phyloP scores from a whole-genome alignment of 148 eudicot genomes.

The Salicornia ramosissima region DNA sequence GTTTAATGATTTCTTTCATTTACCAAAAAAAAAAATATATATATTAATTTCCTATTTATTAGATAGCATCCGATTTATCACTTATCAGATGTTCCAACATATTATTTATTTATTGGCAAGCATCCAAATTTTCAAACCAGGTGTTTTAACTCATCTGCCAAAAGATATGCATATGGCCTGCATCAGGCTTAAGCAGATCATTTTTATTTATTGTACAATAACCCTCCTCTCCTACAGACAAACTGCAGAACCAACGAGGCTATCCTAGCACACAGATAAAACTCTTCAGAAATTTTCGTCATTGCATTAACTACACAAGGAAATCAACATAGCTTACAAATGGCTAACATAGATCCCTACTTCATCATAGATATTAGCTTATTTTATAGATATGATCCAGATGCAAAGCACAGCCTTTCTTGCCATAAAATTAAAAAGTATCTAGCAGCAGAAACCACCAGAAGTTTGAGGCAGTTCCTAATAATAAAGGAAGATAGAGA shows the following conservation, averaged over 20 bases:
- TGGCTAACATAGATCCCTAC: neutral
- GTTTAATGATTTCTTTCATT: too few species aligned
- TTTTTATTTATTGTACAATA: neutral
- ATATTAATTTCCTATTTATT: too few species aligned
- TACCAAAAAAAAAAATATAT: too few species aligned
- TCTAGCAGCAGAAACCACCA: neutral
- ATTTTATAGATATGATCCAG: neutral
- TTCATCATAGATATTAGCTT: neutral
- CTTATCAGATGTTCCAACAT: neutral
- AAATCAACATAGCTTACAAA: neutral
- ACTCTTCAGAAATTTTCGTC: neutral
- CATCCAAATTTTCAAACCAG: neutral
- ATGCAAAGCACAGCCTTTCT: neutral
- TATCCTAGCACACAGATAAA: neutral
- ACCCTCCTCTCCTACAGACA: neutral
- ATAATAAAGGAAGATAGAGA: conserved; percentile 5
- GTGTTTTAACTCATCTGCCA: too few species aligned
- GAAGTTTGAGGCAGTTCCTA: neutral
- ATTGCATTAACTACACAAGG: neutral
- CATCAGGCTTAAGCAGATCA: neutral
- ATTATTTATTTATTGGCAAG: neutral
- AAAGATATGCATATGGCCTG: neutral
- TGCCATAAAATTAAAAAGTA: neutral
- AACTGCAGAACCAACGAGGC: neutral
- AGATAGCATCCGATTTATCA: neutral